A percentile compares a stretch with the other conserved stretches of the same genome.
Conservation (phyloP, 2,329 filamentous ascomycete species). For the Clonostachys chloroleuca region DNA sequence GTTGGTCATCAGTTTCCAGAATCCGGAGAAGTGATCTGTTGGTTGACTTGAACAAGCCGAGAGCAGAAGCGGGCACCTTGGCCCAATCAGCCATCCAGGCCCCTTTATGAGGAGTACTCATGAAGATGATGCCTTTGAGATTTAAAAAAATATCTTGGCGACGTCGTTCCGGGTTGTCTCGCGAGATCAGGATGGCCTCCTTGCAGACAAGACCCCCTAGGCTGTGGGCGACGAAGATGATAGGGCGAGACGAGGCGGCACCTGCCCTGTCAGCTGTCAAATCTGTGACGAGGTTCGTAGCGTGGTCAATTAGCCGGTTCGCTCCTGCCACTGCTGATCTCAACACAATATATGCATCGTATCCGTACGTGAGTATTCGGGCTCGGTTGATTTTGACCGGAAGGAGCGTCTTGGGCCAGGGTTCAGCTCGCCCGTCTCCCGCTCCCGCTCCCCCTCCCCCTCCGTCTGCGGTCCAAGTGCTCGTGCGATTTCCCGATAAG, state of each 20-base stretch:
- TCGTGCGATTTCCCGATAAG: conserved; percentile 27
- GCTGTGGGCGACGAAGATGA: conserved; percentile 31
- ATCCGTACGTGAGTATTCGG: conserved; percentile 33
- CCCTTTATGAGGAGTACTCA: conserved; percentile 30
- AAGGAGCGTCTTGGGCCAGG: conserved; percentile 27
- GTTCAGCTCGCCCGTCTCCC: conserved; percentile 3
- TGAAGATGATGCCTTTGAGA: conserved; percentile 22
- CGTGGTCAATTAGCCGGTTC: conserved; percentile 20
- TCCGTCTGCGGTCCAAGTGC: conserved; percentile 25
- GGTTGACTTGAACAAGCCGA: conserved; percentile 21
- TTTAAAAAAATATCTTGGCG: conserved; percentile 17
- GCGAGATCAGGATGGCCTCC: conserved; percentile 23
- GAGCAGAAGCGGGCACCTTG: conserved; percentile 13
- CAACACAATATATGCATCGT: conserved; percentile 21
- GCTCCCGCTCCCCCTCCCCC: too few species aligned
- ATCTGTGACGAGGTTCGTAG: conserved; percentile 18
- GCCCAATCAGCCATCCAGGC: conserved; percentile 25
- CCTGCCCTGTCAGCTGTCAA: conserved; percentile 14
- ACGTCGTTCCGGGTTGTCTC: conserved; percentile 18
- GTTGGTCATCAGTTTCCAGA: conserved; percentile 10
- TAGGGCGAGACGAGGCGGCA: conserved; percentile 13
- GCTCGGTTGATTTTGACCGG: conserved; percentile 17
- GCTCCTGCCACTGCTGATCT: conserved; percentile 8
- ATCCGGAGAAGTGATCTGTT: conserved; percentile 15
- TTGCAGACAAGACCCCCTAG: conserved; percentile 33